These are phyloP conservation scores for Aspergillus brunneoviolaceus DNA, from an alignment of 2,329 filamentous ascomycete species.

Conservation along the genomic window DNA sequence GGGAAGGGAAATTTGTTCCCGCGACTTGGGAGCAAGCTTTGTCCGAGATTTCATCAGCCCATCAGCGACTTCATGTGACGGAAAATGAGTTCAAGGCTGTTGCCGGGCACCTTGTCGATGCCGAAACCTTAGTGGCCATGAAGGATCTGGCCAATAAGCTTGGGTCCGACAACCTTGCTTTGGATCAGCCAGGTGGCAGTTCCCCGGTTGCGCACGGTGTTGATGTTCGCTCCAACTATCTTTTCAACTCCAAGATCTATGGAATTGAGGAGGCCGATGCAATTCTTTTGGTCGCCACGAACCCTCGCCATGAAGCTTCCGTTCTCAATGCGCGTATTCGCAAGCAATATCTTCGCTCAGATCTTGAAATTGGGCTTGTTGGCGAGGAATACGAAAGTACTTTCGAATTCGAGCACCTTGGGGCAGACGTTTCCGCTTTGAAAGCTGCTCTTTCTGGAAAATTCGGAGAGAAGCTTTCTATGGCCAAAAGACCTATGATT, in stretches of 20 bases:
- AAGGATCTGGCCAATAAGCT: conserved; percentile 97
- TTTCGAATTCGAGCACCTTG: conserved; percentile 92
- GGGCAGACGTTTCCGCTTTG: conserved; percentile 72
- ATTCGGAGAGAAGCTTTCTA: conserved; percentile 89
- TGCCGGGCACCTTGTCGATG: conserved; percentile 86
- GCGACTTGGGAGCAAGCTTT: conserved; percentile 95
- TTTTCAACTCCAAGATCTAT: conserved; percentile 93
- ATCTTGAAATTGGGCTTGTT: conserved; percentile 87
- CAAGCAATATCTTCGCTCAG: conserved; percentile 96
- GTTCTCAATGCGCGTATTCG: conserved; percentile 94
- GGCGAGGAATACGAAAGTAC: conserved; percentile 91
- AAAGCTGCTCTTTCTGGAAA: conserved; percentile 81
- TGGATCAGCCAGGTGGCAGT: conserved; percentile 83
- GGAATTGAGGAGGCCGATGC: conserved; percentile 92
- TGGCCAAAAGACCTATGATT: conserved; percentile 92
- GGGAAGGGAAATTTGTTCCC: conserved; percentile 86
- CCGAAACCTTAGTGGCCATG: conserved; percentile 90
- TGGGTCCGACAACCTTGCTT: conserved; percentile 89
- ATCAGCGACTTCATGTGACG: conserved; percentile 74
- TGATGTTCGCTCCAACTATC: conserved; percentile 90
- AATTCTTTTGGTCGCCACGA: conserved; percentile 90
- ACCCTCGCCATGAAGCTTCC: conserved; percentile 91
- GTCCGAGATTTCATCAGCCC: conserved; percentile 78
- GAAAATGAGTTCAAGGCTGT: conserved; percentile 95
- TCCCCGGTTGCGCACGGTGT: conserved; percentile 86